Evolutionary conservation across 345 rosid genomes (phyloP).

Genomic region (Gossypium anomalum): DNA sequence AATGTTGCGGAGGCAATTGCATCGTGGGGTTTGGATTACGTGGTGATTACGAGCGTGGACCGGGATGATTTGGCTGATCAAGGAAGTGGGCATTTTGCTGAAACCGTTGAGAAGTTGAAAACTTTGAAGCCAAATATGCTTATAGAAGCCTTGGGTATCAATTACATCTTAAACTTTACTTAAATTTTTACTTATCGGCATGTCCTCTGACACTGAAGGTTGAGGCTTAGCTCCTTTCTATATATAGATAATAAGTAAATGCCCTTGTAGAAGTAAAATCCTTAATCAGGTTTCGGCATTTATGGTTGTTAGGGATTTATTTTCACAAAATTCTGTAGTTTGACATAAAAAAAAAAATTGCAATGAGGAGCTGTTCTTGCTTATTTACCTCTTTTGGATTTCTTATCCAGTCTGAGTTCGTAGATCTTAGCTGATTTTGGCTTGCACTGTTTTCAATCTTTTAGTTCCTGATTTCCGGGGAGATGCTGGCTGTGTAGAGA

Average conservation of each 20-base stretch:
- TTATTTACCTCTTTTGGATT: not conserved
- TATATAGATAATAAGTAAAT: not conserved
- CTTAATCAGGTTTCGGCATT: not conserved
- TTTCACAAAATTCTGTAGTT: not conserved
- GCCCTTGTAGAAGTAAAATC: not conserved
- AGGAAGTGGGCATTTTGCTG: constrained; percentile 76
- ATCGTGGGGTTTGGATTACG: constrained; percentile 92
- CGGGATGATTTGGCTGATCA: constrained; percentile 88
- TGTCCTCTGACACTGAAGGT: not conserved
- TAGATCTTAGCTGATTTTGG: not conserved
- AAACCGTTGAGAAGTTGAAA: constrained; percentile 81
- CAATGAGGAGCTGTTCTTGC: constrained; percentile 1
- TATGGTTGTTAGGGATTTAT: not conserved
- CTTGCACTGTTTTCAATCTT: constrained; percentile 11
- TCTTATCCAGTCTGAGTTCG: not conserved
- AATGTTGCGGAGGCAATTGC: constrained; percentile 98
- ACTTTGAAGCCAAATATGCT: constrained; percentile 73
- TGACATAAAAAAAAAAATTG: not conserved
- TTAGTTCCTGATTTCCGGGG: constrained; percentile 98
- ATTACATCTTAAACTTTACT: not conserved
- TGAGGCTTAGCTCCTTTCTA: not conserved
- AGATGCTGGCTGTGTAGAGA: constrained; percentile 68
- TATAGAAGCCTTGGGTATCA: constrained; percentile 88
- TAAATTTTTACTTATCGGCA: not conserved
- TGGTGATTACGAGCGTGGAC: constrained; percentile 89